Evolutionary conservation across 2,329 filamentous ascomycete species (phyloP), one percentile per base, ranked within the genome.

Genomic region (Aspergillus terreus): DNA sequence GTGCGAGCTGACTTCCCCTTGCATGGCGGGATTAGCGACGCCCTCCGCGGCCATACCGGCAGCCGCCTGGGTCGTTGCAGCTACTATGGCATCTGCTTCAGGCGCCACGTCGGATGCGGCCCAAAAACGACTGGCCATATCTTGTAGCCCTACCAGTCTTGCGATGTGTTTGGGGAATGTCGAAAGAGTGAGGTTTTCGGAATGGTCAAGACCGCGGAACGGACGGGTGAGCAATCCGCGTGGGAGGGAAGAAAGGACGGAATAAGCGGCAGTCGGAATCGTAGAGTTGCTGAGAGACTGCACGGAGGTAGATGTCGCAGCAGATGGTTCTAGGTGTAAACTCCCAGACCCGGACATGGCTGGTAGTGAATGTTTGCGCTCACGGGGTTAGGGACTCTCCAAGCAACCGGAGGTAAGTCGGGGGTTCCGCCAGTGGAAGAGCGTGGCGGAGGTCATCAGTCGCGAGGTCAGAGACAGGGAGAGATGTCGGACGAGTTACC

Each of bases 71-170:
- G 70, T 71, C 35, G 67, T 66, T 2, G 67, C 68, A 17, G 64
- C 68, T 41, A 76, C 75, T 17, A 76, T 74, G 9, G 74, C 72
- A 21, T 69, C 69, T 33, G 56, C 63, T 19, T 58, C 44, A 3
- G 60, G 65, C 17, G 57, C 51, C 12, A 52, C 59, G 30, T 56
- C 53, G 25, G 58, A 54, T 21, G 56, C 47, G n/a, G 57, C 52
- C 61, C 62, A 60, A 6, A 68, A 51, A 21, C 58, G 58, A 33
- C 57, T 54, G 12, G 59, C 54, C 21, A 70, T 60, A 32, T 58
- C 57, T 23, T 62, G 59, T 11, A 71, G 50, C 9, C 66, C 65
- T 4, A 63, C 55, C 19, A 66, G 50, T 44, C 61, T 64, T 17
- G 58, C 69, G 17, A 72, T 47, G 12, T 66, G 64, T 44, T 61